phyloP scores from a whole-genome alignment of 805 yeast species.

The Wickerhamomyces silvicola region DNA sequence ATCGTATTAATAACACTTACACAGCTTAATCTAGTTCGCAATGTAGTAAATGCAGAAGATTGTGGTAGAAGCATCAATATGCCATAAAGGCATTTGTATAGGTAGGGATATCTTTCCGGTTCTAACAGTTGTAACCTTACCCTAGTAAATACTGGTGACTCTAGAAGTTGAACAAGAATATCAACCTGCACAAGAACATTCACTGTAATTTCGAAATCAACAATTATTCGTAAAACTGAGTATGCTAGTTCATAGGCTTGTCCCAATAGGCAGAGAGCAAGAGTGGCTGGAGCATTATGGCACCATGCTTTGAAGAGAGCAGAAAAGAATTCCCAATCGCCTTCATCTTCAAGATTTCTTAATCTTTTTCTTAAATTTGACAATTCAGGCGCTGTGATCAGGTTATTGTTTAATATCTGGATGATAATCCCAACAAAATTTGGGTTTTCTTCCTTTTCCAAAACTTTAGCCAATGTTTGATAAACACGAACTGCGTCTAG shows the following conservation, averaged over 20 bases:
- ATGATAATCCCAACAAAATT: constrained; percentile 75
- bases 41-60: constrained; percentile 78
- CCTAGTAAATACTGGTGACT: constrained; percentile 87
- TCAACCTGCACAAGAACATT: constrained; percentile 82
- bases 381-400: constrained; percentile 82
- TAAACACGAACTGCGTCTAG: constrained; percentile 80
- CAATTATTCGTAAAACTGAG: constrained; percentile 71
- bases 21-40: constrained; percentile 63
- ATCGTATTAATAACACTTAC: constrained; percentile 31
- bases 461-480: constrained; percentile 68
- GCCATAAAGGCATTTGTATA: constrained; percentile 87
- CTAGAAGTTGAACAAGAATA: constrained; percentile 80
- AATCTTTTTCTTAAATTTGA: constrained; percentile 61
- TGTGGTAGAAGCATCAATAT: constrained; percentile 91
- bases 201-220: constrained; percentile 74
- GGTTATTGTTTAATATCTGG: constrained; percentile 79
- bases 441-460: constrained; percentile 52
- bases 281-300: constrained; percentile 80
- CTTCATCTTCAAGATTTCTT: constrained; percentile 50
- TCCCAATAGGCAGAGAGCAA: constrained; percentile 78
- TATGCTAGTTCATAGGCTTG: constrained; percentile 87
- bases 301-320: constrained; percentile 87
- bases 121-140: constrained; percentile 83
- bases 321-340: constrained; percentile 66
- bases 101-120: constrained; percentile 72